Evolutionary conservation across 148 eudicot species (phyloP).

Genomic region (Rhododendron mucronatum): DNA sequence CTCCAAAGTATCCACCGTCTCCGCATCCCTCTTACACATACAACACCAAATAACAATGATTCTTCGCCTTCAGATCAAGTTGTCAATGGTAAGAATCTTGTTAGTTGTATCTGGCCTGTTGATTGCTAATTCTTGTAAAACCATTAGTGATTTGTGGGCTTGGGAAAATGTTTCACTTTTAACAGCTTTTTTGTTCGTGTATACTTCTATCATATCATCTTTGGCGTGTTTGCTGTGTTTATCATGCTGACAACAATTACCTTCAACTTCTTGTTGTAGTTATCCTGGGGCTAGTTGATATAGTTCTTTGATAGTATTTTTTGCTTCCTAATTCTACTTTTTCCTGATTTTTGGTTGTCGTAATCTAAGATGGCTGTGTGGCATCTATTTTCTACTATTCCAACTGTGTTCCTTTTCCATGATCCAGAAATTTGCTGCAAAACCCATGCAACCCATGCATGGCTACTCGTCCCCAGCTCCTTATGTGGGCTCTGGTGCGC

Average conservation of each 20-base stretch:
- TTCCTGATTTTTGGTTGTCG: background rate
- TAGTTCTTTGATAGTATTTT: background rate
- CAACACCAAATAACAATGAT: no score
- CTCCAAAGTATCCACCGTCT: no score
- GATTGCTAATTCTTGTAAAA: background rate
- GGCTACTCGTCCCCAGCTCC: conserved; percentile 59
- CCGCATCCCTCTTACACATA: no score
- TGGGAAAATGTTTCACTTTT: background rate
- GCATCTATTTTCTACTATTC: background rate
- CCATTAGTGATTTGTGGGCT: background rate
- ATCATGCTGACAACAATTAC: background rate
- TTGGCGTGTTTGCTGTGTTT: background rate
- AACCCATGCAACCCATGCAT: conserved; percentile 62
- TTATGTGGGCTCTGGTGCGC: conserved; percentile 81
- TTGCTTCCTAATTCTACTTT: background rate
- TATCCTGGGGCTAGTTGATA: background rate
- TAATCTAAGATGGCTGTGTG: background rate
- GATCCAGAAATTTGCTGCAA: conserved; percentile 72
- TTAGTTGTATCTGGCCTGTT: background rate
- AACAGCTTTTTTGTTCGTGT: background rate
- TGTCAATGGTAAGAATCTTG: background rate
- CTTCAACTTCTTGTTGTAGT: no score
- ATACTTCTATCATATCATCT: background rate
- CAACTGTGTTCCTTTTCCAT: background rate
- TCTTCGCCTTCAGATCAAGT: no score